Evolutionary conservation across 352 stramenopile species (phyloP).

Genomic region (Globisporangium irregulare): DNA sequence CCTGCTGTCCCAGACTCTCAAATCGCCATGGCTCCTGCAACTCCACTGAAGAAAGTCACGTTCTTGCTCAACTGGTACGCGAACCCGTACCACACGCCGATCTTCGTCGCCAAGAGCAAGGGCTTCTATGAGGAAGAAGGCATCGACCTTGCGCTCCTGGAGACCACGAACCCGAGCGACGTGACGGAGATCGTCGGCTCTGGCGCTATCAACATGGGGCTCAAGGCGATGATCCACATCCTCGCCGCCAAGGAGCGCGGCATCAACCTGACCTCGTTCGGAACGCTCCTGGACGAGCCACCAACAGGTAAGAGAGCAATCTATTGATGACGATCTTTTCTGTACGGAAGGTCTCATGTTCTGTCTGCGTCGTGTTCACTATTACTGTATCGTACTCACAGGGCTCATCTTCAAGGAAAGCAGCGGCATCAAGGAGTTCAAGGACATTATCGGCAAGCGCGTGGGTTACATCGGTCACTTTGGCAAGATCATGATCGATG

Average conservation of each 20-base stretch:
- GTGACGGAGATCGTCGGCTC: slow-evolving; percentile 54
- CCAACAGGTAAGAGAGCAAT: slow-evolving; percentile 26
- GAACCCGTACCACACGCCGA: slow-evolving; percentile 53
- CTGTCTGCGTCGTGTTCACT: not conserved
- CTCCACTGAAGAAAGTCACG: slow-evolving; percentile 38
- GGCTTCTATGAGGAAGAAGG: slow-evolving; percentile 52
- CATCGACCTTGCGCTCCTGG: slow-evolving; percentile 45
- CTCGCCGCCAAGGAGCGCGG: slow-evolving; percentile 45
- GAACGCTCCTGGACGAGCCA: slow-evolving; percentile 42
- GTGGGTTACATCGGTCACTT: slow-evolving; percentile 55
- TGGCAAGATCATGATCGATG: slow-evolving; percentile 52
- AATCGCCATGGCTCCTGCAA: slow-evolving; percentile 30
- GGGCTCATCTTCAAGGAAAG: slow-evolving; percentile 54
- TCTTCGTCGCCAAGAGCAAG: slow-evolving; percentile 51
- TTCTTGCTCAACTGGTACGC: slow-evolving; percentile 56
- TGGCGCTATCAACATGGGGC: slow-evolving; percentile 40
- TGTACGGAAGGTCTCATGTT: not conserved
- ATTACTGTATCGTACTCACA: not conserved
- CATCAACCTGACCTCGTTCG: slow-evolving; percentile 47
- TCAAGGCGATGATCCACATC: slow-evolving; percentile 58
- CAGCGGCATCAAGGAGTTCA: slow-evolving; percentile 48
- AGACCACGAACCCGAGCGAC: slow-evolving; percentile 50
- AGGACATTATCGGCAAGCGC: slow-evolving; percentile 51
- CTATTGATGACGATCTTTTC: not conserved
- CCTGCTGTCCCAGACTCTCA: not conserved